Base-by-base conservation (phyloP, 2,329 filamentous ascomycete genomes). In the Colletotrichum sp. region DNA sequence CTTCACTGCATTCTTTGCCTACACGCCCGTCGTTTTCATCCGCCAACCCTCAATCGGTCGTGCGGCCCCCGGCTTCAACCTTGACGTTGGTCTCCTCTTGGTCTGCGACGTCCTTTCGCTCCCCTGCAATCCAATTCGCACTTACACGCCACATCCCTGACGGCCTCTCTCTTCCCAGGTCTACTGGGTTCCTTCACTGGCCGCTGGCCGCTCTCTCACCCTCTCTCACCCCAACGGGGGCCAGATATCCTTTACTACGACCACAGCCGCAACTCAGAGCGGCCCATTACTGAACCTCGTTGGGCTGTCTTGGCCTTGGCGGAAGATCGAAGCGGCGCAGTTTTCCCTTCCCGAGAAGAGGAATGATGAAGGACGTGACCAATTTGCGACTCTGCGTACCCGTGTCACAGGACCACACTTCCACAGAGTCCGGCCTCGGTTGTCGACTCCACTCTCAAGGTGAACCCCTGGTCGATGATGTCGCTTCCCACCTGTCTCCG, bases 391-490 rank as follows among this genome's bases (percentile, higher is more conserved):
- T 32, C 55, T 61, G 61, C 71, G 36, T 66, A n/a, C 38, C 52
- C 28, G 28, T 62, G 38, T 69, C 36, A 65, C 55, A 71, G 28
- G 56, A 21, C 65, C 32, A 58, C 43, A 38, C 52, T 10, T 24
- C 21, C 21, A 69, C 56, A 36, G 65, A 68, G 34, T 28, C 48
- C 58, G 36, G 32, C 43, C 69, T 73, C 72, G 69, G 62, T 43
- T 62, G 55, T 66, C 56, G 73, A 75, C 73, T 68, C 73, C 73
- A 75, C 73, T 68, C 38, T 21, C 48, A 52, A 64, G 16, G 56
- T 62, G 55, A 67, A 58, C 73, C 73, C 73, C 69, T 67, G 73
- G 63, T 68, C 63, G 69, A 72, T 75, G 55, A 72, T 75, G 69
- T 75, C 69, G 69, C 73, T 63, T 21, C 55, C 43, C 30, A 21